Percentiles rank a stretch among this genome's conserved stretches.
phyloP scores from a whole-genome alignment of 768 basidiomycete genomes.

The Trametes cinnabarina region DNA sequence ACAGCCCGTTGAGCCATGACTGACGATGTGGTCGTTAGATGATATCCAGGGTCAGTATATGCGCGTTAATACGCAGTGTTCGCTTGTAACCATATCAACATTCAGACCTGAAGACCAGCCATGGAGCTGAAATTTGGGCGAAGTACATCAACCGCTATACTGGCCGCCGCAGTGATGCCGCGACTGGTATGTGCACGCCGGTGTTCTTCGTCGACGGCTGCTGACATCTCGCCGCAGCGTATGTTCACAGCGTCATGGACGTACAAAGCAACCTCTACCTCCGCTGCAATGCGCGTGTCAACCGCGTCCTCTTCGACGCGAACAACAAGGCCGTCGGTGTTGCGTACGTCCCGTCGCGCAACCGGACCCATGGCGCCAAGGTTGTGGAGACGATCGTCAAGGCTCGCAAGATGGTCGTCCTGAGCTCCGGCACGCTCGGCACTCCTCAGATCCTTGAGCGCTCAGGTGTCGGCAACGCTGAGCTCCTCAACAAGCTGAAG shows the following conservation, averaged over 20 bases:
- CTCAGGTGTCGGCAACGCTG: conserved; percentile 61
- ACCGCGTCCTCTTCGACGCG: conserved; percentile 70
- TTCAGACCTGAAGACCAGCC: conserved; percentile 53
- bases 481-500: conserved; percentile 53
- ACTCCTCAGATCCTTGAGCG: conserved; percentile 73
- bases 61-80: background rate
- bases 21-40: conserved; percentile 35
- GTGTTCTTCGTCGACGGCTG: background rate
- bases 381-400: conserved; percentile 61
- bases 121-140: conserved; percentile 71
- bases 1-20: background rate
- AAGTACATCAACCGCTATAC: conserved; percentile 77
- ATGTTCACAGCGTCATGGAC: conserved; percentile 72
- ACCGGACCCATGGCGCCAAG: conserved; percentile 51
- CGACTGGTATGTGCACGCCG: conserved; percentile 44
- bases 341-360: conserved; percentile 63
- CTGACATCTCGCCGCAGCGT: conserved; percentile 37
- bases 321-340: conserved; percentile 66
- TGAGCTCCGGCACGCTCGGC: conserved; percentile 66
- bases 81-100: background rate
- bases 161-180: conserved; percentile 68
- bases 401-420: conserved; percentile 64
- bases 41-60: conserved; percentile 52
- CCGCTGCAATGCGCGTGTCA: conserved; percentile 63
- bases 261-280: conserved; percentile 65